Evolutionary conservation across 1,139 yeast genomes (phyloP), one percentile per base, ranked within the genome.

Genomic region (Geotrichum phurueaensis): DNA sequence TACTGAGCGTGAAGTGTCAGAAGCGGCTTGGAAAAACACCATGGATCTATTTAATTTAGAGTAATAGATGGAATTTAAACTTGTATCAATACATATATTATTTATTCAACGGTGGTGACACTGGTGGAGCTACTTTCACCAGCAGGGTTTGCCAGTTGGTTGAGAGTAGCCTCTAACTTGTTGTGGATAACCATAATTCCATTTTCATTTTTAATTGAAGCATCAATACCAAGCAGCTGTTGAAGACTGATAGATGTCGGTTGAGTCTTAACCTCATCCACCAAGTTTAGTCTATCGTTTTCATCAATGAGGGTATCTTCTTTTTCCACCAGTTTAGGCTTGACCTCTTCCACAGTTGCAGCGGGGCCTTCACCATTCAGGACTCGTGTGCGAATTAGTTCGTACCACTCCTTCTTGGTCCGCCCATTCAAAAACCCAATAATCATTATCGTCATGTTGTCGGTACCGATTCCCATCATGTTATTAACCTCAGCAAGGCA

Each of bases 381-480:
- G 10, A 78, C 81, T 59, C 83, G 79, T 66, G 85, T 82, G 51
- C 79, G 77, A 68, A 84, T 81, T 70, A 87, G 82, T 67, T 87
- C 84, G 73, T 88, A 88, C 99, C 99, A 94, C 71, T 89, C 85
- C 57, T 88, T 92, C 68, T 88, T 79, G 54, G 94, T 83, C 72
- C 85, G 84, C 56, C 84, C 83, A 68, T 87, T 86, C 67, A 94
- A 79, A 63, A 94, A 76, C 3, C 97, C 98, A 60, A 94, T 96
- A 68, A 94, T 84, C 66, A 89, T 83, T 63, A 92, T 88, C 56
- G 97, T 90, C 99, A 94, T 94, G 76, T 94, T 94, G 78, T 94
- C 99, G 77, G 99, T 94, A 48, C 99, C 99, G 68, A 94, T 88
- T 60, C 98, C 99, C 13, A 94, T 83, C 60, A 96, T 96, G 67